phyloP scores from a whole-genome alignment of 225 moss, liverwort and hornwort genomes.

The Rhytidiadelphus loreus region DNA sequence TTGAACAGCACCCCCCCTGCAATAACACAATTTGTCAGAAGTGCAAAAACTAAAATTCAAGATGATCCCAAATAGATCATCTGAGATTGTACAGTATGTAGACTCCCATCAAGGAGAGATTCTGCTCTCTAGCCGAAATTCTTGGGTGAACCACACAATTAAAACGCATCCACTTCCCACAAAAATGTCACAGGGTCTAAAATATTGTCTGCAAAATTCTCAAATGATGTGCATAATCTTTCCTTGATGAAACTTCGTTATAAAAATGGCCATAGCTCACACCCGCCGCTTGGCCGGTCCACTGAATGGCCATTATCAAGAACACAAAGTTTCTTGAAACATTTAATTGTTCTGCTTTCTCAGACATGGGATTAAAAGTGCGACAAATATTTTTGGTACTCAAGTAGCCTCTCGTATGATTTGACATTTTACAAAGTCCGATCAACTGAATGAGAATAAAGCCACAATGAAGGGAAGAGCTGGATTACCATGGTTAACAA shows the following conservation, averaged over 20 bases:
- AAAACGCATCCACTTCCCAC: not conserved
- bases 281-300: not conserved
- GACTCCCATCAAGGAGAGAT: not conserved
- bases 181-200: not conserved
- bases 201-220: not conserved
- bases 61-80: not conserved
- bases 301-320: not conserved
- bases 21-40: not conserved
- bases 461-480: not conserved
- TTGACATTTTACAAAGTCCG: not conserved
- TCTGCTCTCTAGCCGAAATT: not conserved
- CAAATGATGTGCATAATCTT: not conserved
- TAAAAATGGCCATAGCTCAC: not conserved
- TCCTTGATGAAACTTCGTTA: not conserved
- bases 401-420: not conserved
- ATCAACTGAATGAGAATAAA: not conserved
- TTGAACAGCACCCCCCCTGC: constrained; percentile 41
- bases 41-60: not conserved
- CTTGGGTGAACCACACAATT: not conserved
- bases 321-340: not conserved
- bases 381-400: not conserved
- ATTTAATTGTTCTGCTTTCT: not conserved
- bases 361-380: not conserved
- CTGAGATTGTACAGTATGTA: not conserved
- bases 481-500: constrained; percentile 40